Evolutionary conservation across 2,329 filamentous ascomycete genomes (phyloP), one percentile per base, ranked within the genome.

Genomic region (Zopfia rhizophila): DNA sequence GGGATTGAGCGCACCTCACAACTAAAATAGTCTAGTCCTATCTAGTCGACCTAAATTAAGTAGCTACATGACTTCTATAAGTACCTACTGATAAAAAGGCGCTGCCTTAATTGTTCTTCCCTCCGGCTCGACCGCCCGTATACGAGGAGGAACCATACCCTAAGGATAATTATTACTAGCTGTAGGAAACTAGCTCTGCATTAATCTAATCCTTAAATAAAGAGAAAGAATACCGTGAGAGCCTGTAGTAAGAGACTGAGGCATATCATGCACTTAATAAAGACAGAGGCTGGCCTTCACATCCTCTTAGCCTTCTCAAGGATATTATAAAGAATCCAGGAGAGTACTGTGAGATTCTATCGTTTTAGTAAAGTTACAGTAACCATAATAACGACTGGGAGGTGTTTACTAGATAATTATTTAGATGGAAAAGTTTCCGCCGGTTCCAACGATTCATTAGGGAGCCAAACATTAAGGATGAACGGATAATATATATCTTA

Each of bases 351-450:
- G 59, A 68, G 21, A 56, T 69, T 24, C 30, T 72, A 18, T 48
- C 45, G 16, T 67, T 58, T 14, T 70, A 57, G 61, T 47, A 65
- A 30, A 23, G 22, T 16, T 4, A 30, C 24, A 14, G 13, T 22
- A 14, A 16, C 22, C 33, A 8, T 8, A 27, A 10, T 24, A 40
- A 31, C 12, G 23, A 16, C 7, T 46, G 41, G 33, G 53, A 42
- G 4, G 53, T 63, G 22, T 70, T 71, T 38, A 8, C n/a, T 36
- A 36, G 13, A 30, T 68, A 72, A 48, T 35, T 56, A 36, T 6
- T 23, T 17, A 51, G 53, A 36, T 72, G 68, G 71, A 17, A 48
- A 37, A 35, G 53, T 10, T 73, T 74, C 45, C 60, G 64, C 22
- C 56, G 45, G 12, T 17, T 46, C 17, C 37, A 46, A 36, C 24